Conservation (phyloP, 306 rosid genomes). For the Herpetospermum pedunculosum region DNA sequence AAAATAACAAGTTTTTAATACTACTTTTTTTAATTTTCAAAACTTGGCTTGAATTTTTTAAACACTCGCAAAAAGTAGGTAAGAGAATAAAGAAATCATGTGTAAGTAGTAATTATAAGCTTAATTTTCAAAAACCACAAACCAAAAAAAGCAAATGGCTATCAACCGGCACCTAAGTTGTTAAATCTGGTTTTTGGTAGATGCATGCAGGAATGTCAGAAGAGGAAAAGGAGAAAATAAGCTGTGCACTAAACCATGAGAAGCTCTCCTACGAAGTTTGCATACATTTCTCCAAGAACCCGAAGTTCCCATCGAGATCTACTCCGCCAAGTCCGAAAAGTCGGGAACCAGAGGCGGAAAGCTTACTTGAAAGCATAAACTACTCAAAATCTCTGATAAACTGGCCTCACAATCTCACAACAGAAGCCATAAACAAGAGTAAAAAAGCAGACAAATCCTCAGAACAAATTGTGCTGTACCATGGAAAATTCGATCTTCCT, state of each 20-base stretch:
- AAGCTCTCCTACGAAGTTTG: conserved; percentile 67
- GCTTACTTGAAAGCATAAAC: conserved; percentile 28
- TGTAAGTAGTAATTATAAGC: too few species aligned
- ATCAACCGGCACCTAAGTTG: too few species aligned
- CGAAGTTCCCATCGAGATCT: conserved; percentile 50
- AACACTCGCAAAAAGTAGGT: too few species aligned
- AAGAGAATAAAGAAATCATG: too few species aligned
- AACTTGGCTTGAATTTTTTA: too few species aligned
- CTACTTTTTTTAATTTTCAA: too few species aligned
- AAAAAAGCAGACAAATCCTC: conserved; percentile 26
- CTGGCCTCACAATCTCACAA: conserved; percentile 28
- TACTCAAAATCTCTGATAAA: conserved; percentile 22
- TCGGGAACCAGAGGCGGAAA: conserved; percentile 46
- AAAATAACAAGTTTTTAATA: too few species aligned
- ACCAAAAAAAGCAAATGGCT: too few species aligned
- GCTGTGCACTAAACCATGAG: conserved; percentile 48
- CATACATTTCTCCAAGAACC: conserved; percentile 49
- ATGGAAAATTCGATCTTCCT: conserved; percentile 41
- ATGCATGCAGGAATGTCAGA: conserved; percentile 61
- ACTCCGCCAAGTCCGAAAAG: conserved; percentile 36
- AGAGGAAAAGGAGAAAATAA: conserved; percentile 61
- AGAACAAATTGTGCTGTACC: conserved; percentile 57
- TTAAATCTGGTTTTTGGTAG: conserved; percentile 28
- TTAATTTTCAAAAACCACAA: too few species aligned
- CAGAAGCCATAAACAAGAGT: conserved; percentile 19